These are phyloP conservation scores for Elymus sibiricus DNA, from an alignment of 176 grass and related monocot genomes.

Conservation along the genomic window DNA sequence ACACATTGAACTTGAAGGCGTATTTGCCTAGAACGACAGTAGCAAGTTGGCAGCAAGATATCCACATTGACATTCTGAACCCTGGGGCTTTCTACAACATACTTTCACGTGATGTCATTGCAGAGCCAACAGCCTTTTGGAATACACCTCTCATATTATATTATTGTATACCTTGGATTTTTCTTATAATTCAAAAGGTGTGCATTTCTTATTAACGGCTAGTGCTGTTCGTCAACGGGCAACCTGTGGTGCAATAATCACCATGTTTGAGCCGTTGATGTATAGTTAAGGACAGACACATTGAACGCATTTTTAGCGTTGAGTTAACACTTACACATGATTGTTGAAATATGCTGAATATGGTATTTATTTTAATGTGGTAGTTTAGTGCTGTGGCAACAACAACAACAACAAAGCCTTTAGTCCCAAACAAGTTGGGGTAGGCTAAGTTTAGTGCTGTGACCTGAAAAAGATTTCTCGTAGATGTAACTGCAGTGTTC, in stretches of 20 bases:
- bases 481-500: neutral
- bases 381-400: neutral
- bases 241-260: neutral
- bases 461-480: neutral
- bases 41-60: neutral
- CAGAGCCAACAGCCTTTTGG: neutral
- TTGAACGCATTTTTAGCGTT: neutral
- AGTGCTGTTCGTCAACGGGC: neutral
- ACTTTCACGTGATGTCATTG: neutral
- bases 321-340: neutral
- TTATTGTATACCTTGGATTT: neutral
- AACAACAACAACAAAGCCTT: too few species aligned
- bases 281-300: neutral
- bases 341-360: constrained; percentile 23
- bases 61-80: neutral
- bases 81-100: neutral
- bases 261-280: neutral
- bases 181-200: neutral
- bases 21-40: constrained; percentile 9
- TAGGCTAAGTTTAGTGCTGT: neutral
- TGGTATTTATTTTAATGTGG: neutral
- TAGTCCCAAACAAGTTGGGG: too few species aligned
- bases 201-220: constrained; percentile 1
- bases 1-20: neutral
- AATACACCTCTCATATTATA: neutral